Percentiles rank a stretch among this genome's conserved stretches.
phyloP scores from a whole-genome alignment of 192 early-diverging fungal genomes.

The Coemansia sp. region DNA sequence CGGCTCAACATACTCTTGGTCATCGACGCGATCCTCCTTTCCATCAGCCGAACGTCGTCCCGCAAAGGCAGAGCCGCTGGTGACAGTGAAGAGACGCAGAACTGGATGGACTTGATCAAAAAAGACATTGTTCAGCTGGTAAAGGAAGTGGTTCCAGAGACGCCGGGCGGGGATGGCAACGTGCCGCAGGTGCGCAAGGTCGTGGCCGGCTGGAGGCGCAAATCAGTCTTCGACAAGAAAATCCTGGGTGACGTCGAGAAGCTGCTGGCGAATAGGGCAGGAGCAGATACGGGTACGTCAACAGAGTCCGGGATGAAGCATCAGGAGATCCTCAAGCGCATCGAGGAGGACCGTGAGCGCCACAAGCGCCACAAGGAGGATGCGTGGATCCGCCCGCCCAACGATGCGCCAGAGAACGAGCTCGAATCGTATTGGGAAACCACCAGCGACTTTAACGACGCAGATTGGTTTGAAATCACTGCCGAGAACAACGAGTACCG shows the following conservation, averaged over 20 bases:
- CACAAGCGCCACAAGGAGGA: constrained; percentile 59
- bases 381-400: constrained; percentile 50
- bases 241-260: constrained; percentile 19
- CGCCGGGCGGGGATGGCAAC: constrained; percentile 44
- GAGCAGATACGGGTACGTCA: neutral
- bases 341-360: constrained; percentile 60
- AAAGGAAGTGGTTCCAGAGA: constrained; percentile 36
- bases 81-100: neutral
- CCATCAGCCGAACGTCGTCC: neutral
- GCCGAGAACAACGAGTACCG: constrained; percentile 41
- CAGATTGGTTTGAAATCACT: constrained; percentile 43
- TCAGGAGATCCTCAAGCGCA: constrained; percentile 54
- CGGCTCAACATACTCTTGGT: constrained; percentile 55
- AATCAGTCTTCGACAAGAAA: constrained; percentile 17
- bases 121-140: constrained; percentile 34
- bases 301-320: constrained; percentile 39
- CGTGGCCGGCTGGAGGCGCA: constrained; percentile 37
- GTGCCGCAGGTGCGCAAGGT: constrained; percentile 41
- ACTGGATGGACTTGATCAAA: constrained; percentile 40
- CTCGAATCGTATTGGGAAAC: constrained; percentile 54
- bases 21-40: constrained; percentile 48
- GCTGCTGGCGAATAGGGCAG: constrained; percentile 23
- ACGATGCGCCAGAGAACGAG: constrained; percentile 36
- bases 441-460: constrained; percentile 48
- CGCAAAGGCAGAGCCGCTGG: neutral